Percentiles rank a stretch among this genome's conserved stretches.
Evolutionary conservation across 257 asterid species (phyloP).

Genomic region (Solanum ossicruentum): DNA sequence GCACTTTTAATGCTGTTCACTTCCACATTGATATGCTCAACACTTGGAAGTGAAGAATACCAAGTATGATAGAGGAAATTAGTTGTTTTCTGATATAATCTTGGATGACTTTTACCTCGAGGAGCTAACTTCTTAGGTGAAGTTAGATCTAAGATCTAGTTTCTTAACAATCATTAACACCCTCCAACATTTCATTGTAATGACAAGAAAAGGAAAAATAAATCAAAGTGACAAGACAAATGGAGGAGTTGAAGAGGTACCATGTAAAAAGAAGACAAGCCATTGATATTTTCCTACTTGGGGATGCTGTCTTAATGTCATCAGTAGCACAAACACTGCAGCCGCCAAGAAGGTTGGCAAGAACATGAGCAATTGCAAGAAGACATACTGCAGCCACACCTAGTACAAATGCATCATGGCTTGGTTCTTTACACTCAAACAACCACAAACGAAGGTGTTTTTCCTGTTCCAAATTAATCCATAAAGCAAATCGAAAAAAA

Average conservation of each 20-base stretch:
- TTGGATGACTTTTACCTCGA: background rate
- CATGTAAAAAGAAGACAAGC: conserved; percentile 54
- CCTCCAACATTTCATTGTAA: background rate
- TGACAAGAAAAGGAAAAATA: background rate
- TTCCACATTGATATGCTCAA: no score
- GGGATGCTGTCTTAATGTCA: conserved; percentile 38
- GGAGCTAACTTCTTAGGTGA: background rate
- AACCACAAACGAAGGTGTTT: conserved; percentile 68
- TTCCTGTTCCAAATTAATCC: conserved; percentile 17
- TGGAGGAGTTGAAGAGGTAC: conserved; percentile 14
- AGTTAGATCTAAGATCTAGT: background rate
- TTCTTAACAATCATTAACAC: background rate
- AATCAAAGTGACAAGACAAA: background rate
- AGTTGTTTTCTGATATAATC: background rate
- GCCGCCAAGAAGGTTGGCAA: conserved; percentile 62
- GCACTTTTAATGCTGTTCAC: no score
- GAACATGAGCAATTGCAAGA: conserved; percentile 48
- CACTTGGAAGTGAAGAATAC: no score
- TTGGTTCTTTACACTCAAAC: conserved; percentile 83
- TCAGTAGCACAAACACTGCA: conserved; percentile 26
- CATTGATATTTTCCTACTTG: conserved; percentile 42
- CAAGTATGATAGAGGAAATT: no score
- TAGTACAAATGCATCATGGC: conserved; percentile 63
- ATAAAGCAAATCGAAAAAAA: background rate
- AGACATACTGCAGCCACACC: conserved; percentile 67